Percentiles rank a stretch among this genome's conserved stretches.
Evolutionary conservation across 2,329 filamentous ascomycete genomes (phyloP).

Genomic region (Mariannaea elegans): DNA sequence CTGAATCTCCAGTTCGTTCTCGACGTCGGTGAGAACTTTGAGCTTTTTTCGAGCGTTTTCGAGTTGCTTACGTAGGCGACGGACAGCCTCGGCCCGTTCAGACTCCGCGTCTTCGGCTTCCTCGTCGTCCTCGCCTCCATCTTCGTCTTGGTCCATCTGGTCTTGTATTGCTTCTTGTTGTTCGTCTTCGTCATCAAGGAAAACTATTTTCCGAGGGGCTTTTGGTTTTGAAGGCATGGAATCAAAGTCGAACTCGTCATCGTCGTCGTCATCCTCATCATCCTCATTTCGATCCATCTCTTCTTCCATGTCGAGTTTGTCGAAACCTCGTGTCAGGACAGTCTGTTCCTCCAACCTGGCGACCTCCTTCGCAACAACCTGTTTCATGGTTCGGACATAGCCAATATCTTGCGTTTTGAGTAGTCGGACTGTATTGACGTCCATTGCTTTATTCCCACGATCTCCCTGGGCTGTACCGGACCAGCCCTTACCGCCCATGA

Average conservation of each 20-base stretch:
- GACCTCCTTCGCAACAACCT: slow-evolving; percentile 67
- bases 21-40: slow-evolving; percentile 62
- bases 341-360: slow-evolving; percentile 62
- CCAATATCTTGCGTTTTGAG: slow-evolving; percentile 76
- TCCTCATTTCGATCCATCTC: slow-evolving; percentile 27
- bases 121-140: slow-evolving; percentile 32
- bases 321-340: slow-evolving; percentile 53
- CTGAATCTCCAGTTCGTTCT: slow-evolving; percentile 66
- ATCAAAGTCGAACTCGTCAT: slow-evolving; percentile 43
- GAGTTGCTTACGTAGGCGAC: slow-evolving; percentile 59
- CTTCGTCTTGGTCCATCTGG: slow-evolving; percentile 44
- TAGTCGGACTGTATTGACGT: slow-evolving; percentile 66
- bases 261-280: slow-evolving; percentile 43
- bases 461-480: slow-evolving; percentile 66
- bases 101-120: slow-evolving; percentile 44
- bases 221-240: slow-evolving; percentile 42
- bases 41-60: slow-evolving; percentile 63
- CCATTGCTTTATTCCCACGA: slow-evolving; percentile 64
- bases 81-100: slow-evolving; percentile 53
- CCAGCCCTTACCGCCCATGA: slow-evolving; percentile 61
- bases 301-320: slow-evolving; percentile 48
- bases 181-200: slow-evolving; percentile 54
- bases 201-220: slow-evolving; percentile 60
- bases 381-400: slow-evolving; percentile 70
- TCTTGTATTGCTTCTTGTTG: slow-evolving; percentile 43